Conservation (phyloP, 2,329 filamentous ascomycete genomes). For the Cytospora schulzeri region DNA sequence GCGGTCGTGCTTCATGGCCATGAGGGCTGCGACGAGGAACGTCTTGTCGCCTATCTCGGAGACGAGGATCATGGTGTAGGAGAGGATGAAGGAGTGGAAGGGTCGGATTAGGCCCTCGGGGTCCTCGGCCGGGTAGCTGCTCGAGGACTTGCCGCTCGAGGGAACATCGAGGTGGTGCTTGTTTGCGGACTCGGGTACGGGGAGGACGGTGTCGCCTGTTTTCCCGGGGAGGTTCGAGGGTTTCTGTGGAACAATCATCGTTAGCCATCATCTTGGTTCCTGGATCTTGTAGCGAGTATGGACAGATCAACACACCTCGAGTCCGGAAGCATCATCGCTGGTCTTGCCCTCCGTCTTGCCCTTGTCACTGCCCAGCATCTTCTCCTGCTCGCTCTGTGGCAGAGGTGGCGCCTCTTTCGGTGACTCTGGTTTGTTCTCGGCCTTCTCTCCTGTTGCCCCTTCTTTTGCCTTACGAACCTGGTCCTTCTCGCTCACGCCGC, state of each 20-base stretch:
- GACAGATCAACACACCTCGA: constrained; percentile 56
- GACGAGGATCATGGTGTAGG: constrained; percentile 95
- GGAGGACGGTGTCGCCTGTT: constrained; percentile 73
- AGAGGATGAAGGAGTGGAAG: constrained; percentile 85
- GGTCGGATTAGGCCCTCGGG: constrained; percentile 70
- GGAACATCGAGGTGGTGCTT: constrained; percentile 63
- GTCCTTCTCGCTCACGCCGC: constrained; percentile 84
- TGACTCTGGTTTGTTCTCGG: constrained; percentile 74
- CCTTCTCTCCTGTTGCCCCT: constrained; percentile 63
- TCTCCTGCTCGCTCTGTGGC: constrained; percentile 78
- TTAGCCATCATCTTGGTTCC: background rate
- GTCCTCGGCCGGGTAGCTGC: constrained; percentile 44
- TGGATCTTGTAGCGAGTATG: background rate
- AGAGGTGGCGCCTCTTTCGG: constrained; percentile 85
- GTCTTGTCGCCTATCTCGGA: constrained; percentile 99
- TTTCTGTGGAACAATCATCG: constrained; percentile 57
- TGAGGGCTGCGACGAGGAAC: constrained; percentile 92
- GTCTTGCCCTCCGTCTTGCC: constrained; percentile 42
- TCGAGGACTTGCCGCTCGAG: constrained; percentile 35
- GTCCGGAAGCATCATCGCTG: constrained; percentile 47
- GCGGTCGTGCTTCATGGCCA: constrained; percentile 98
- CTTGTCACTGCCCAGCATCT: constrained; percentile 51
- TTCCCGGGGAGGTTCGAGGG: constrained; percentile 78
- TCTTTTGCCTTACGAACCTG: constrained; percentile 73
- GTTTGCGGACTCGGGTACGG: constrained; percentile 65